phyloP scores from a whole-genome alignment of 305 asterid genomes.

The Vinca major region DNA sequence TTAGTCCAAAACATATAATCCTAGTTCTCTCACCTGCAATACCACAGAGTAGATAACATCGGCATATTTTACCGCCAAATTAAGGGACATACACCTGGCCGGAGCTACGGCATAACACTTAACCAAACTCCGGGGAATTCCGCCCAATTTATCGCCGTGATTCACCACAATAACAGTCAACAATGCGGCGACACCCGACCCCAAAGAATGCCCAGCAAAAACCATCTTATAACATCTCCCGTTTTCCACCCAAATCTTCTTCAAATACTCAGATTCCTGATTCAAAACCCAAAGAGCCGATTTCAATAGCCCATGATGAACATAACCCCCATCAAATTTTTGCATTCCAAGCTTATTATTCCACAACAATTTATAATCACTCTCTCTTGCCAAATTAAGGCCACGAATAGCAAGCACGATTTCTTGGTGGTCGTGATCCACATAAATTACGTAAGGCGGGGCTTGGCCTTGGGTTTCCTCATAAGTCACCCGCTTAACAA shows the following conservation, averaged over 20 bases:
- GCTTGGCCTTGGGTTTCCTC: slow-evolving; percentile 64
- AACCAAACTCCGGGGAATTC: slow-evolving; percentile 55
- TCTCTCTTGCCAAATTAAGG: slow-evolving; percentile 53
- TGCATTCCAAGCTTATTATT: slow-evolving; percentile 77
- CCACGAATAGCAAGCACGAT: slow-evolving; percentile 81
- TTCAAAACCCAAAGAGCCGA: slow-evolving; percentile 75
- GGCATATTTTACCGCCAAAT: slow-evolving; percentile 89
- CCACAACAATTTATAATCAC: slow-evolving; percentile 61
- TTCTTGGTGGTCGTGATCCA: slow-evolving; percentile 62
- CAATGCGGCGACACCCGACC: slow-evolving; percentile 83
- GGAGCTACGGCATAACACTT: slow-evolving; percentile 87
- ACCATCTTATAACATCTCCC: slow-evolving; percentile 67
- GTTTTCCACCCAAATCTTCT: slow-evolving; percentile 63
- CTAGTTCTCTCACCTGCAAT: slow-evolving; percentile 56
- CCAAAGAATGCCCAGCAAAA: slow-evolving; percentile 86
- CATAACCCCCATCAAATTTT: slow-evolving; percentile 94
- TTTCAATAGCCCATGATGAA: slow-evolving; percentile 78
- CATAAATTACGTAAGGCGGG: slow-evolving; percentile 71
- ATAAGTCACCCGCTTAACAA: slow-evolving; percentile 62
- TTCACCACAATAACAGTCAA: slow-evolving; percentile 62
- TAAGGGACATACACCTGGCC: slow-evolving; percentile 89
- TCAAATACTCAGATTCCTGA: slow-evolving; percentile 54
- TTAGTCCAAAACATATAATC: not conserved
- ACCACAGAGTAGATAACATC: slow-evolving; percentile 70
- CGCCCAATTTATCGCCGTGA: slow-evolving; percentile 60